Conservation (phyloP, 2,329 filamentous ascomycete species). For the Xenosphaeropsis pyriputrescens region DNA sequence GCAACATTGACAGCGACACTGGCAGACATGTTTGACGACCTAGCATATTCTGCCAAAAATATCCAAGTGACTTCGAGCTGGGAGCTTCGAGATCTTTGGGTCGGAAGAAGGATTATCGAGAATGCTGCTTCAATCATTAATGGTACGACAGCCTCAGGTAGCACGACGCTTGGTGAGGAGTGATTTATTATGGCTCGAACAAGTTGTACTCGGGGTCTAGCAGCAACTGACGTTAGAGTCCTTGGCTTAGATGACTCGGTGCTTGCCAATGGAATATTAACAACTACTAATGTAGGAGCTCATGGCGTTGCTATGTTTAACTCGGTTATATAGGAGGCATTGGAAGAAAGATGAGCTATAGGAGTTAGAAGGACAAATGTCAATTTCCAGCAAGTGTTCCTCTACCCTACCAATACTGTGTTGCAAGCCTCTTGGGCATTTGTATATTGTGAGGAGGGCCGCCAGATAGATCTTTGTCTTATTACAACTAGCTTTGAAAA, state of each 20-base stretch:
- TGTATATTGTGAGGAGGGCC: too few relatives aligned
- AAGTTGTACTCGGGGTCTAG: conserved; percentile 26
- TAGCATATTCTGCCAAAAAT: conserved; percentile 24
- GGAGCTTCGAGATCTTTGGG: conserved; percentile 38
- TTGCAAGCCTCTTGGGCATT: too few relatives aligned
- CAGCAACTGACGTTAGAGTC: conserved; percentile 21
- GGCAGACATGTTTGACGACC: conserved; percentile 32
- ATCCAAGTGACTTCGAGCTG: conserved; percentile 23
- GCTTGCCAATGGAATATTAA: conserved; percentile 24
- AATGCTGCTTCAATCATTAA: conserved; percentile 21
- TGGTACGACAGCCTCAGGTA: conserved; percentile 4
- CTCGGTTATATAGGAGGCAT: conserved; percentile 18
- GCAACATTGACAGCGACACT: conserved; percentile 29
- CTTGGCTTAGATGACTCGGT: conserved; percentile 30
- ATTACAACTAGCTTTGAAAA: too few relatives aligned
- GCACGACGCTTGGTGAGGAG: conserved; percentile 12
- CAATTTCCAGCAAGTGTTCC: too few relatives aligned
- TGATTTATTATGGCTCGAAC: conserved; percentile 28
- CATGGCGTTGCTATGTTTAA: conserved; percentile 34
- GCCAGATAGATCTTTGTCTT: too few relatives aligned
- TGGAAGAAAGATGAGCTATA: conserved; percentile 2
- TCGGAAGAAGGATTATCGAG: conserved; percentile 30
- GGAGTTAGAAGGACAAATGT: conserved; percentile 7
- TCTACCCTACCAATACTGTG: too few relatives aligned
- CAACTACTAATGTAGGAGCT: conserved; percentile 26